A percentile compares a stretch with the other conserved stretches of the same genome.
Conservation (phyloP, 768 basidiomycete genomes). For the Hericium alpestre region DNA sequence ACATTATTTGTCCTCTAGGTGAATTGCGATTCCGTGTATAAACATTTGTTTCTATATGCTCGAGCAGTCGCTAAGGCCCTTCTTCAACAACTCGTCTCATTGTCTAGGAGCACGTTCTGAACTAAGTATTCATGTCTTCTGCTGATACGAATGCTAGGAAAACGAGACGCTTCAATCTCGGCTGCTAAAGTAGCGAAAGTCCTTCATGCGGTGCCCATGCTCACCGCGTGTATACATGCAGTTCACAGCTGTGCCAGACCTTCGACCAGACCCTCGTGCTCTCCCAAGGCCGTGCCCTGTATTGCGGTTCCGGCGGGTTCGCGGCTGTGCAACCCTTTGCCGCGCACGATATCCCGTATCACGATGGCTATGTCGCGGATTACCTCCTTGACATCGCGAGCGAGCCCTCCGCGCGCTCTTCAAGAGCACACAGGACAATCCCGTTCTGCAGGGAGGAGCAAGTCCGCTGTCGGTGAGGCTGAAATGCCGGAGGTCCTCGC, state of each 20-base stretch:
- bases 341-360: constrained; percentile 34
- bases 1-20: too few relatives aligned
- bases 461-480: background rate
- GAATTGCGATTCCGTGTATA: too few relatives aligned
- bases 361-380: constrained; percentile 80
- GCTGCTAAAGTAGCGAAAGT: constrained; percentile 31
- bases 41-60: too few relatives aligned
- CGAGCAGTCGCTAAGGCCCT: too few relatives aligned
- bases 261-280: constrained; percentile 54
- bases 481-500: background rate
- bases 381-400: constrained; percentile 84
- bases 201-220: constrained; percentile 35
- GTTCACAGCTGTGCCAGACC: constrained; percentile 45
- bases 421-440: constrained; percentile 15
- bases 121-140: too few relatives aligned
- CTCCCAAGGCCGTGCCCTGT: constrained; percentile 38
- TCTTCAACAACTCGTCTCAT: too few relatives aligned
- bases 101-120: too few relatives aligned
- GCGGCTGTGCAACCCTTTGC: constrained; percentile 62
- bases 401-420: constrained; percentile 44
- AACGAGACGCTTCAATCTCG: background rate
- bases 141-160: too few relatives aligned
- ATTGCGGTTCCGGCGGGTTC: constrained; percentile 46
- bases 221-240: constrained; percentile 72
- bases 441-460: background rate